Base-by-base conservation (phyloP, 805 yeast species). In the Blastobotrys muscicola region DNA sequence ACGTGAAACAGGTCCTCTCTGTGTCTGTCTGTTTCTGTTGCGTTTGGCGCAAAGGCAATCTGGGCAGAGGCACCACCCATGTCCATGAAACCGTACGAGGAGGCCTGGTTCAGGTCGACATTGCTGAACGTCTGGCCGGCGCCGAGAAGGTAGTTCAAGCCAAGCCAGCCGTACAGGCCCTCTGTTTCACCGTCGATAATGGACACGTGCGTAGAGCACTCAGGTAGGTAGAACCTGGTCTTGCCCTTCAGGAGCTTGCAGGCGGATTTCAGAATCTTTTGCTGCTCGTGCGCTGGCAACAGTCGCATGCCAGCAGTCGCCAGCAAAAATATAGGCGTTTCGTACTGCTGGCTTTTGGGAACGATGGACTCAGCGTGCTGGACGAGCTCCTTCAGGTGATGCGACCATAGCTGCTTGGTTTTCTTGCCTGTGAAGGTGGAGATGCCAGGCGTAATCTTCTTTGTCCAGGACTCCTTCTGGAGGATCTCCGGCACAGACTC, bases 61-160 rank as follows among this genome's bases (percentile, higher is more conserved):
- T 92, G 98, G 0, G 96, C 86, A 1, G 96, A 86, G 0, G 98
- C 98, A 10, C 98, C 98, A 11, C 98, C 98, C 98, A 92, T 92
- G 61, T 92, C 98, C 90, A 92, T 82, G 54, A 92, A 90, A 3
- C 98, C 98, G 50, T 74, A 80, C 0, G 95, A 78, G 1, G 59
- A 57, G 8, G 58, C 60, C 2, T 49, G 43, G 16, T 50, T 58
- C 12, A 33, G 23, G 15, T 43, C 43, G 6, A 43, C 41, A 1
- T 51, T 55, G 4, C 65, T 43, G 55, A 59, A 57, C 9, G 40
- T 45, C 6, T 41, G 70, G 39, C 84, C 67, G 47, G 75, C 75
- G 1, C 84, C 82, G 62, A 82, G 73, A 44, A 92, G 64, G 62
- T 90, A 92, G 60, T 92, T 92, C 39, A 92, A 68, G 0, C 90